These are phyloP conservation scores for Corylus americana DNA, from an alignment of 306 rosid genomes.

Conservation along the genomic window DNA sequence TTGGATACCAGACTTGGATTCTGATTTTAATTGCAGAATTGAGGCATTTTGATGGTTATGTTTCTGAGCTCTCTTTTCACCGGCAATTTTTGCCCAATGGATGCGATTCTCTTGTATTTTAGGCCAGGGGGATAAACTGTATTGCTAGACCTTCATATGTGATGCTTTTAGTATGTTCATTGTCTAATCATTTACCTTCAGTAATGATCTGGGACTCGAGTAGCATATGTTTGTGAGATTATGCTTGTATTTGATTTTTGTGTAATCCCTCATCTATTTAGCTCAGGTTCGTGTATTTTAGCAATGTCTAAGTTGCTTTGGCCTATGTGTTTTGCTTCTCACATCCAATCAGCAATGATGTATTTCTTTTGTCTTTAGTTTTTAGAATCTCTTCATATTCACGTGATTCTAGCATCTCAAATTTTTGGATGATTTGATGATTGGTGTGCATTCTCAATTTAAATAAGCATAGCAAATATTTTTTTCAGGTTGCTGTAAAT, in stretches of 20 bases:
- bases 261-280: not conserved
- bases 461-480: slow-evolving; percentile 16
- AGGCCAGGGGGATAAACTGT: not conserved
- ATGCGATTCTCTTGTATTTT: not conserved
- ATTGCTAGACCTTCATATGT: not conserved
- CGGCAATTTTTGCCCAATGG: not conserved
- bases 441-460: slow-evolving; percentile 22
- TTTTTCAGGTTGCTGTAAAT: slow-evolving; percentile 61
- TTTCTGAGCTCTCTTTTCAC: not conserved
- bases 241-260: not conserved
- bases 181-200: not conserved
- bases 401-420: not conserved
- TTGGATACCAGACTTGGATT: not conserved
- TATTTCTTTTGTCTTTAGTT: not conserved
- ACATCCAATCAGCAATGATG: not conserved
- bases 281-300: not conserved
- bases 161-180: not conserved
- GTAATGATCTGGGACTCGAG: not conserved
- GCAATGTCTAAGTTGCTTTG: not conserved
- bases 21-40: not conserved
- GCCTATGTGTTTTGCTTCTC: not conserved
- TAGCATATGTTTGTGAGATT: not conserved
- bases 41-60: not conserved
- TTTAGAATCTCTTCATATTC: not conserved
- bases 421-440: slow-evolving; percentile 17